Percentiles rank a stretch among this genome's conserved stretches.
These are phyloP conservation scores for Zanthoxylum bungeanum DNA, from an alignment of 345 rosid species.

Conservation along the genomic window DNA sequence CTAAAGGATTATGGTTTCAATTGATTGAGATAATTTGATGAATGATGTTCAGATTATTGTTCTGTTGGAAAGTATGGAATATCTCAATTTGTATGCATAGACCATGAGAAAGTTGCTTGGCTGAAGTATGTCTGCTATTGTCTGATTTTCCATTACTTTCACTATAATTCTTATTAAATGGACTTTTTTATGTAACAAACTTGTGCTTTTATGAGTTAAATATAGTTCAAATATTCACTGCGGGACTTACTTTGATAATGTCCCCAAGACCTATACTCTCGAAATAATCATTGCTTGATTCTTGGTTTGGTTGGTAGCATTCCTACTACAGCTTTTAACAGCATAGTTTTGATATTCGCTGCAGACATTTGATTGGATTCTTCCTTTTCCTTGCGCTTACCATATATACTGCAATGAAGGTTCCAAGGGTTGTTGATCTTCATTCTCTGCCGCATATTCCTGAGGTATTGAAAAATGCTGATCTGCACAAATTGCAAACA, in stretches of 20 bases:
- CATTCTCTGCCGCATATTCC: constrained; percentile 72
- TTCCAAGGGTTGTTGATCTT: constrained; percentile 80
- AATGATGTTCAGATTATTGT: too few relatives aligned
- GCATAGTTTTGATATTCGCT: not conserved
- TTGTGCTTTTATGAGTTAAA: not conserved
- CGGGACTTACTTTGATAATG: too few relatives aligned
- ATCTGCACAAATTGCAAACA: constrained; percentile 65
- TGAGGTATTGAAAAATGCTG: constrained; percentile 58
- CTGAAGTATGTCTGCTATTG: not conserved
- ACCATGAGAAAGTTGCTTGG: not conserved
- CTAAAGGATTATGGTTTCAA: too few relatives aligned
- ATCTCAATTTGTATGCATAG: not conserved
- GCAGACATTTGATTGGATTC: constrained; percentile 99
- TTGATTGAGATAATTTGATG: too few relatives aligned
- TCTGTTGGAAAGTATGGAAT: not conserved
- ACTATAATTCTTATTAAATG: not conserved
- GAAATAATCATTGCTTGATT: not conserved
- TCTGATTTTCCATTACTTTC: not conserved
- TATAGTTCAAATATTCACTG: not conserved
- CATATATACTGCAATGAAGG: constrained; percentile 76
- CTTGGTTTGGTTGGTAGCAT: not conserved
- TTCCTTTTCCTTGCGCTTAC: constrained; percentile 88
- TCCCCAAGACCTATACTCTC: not conserved
- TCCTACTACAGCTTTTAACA: not conserved
- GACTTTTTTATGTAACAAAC: not conserved